A percentile compares a stretch with the other conserved stretches of the same genome.
Evolutionary conservation across 257 asterid genomes (phyloP).

Genomic region (Fraxinus pennsylvanica): DNA sequence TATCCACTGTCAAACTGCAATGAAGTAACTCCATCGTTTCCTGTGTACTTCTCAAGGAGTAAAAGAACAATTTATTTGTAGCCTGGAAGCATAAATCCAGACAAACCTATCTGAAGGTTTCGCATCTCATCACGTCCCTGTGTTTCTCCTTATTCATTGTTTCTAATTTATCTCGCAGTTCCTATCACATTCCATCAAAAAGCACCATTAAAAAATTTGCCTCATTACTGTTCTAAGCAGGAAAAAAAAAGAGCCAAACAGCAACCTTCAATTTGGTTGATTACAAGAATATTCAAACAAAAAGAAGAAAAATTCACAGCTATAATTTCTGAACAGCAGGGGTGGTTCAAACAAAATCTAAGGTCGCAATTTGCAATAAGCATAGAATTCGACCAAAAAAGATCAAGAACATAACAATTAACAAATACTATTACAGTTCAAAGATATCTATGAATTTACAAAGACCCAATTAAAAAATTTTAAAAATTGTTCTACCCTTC

Average conservation of each 20-base stretch:
- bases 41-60: not conserved
- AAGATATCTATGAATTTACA: no score
- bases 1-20: not conserved
- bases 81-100: not conserved
- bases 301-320: no score
- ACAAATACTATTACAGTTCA: no score
- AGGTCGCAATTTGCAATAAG: no score
- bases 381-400: no score
- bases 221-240: not conserved
- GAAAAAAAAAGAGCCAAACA: not conserved
- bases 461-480: no score
- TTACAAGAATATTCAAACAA: no score
- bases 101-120: slow-evolving; percentile 17
- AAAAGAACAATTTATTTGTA: not conserved
- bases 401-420: no score
- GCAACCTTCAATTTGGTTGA: slow-evolving; percentile 61
- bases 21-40: not conserved
- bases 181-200: slow-evolving; percentile 42
- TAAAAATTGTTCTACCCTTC: no score
- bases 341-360: no score
- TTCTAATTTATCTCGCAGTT: slow-evolving; percentile 70
- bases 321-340: no score
- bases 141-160: slow-evolving; percentile 55
- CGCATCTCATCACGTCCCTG: slow-evolving; percentile 73
- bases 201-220: not conserved